A percentile compares a stretch with the other conserved stretches of the same genome.
These are phyloP conservation scores for Paratinospora sagittata DNA, from an alignment of 164 flowering plant species.

Conservation along the genomic window DNA sequence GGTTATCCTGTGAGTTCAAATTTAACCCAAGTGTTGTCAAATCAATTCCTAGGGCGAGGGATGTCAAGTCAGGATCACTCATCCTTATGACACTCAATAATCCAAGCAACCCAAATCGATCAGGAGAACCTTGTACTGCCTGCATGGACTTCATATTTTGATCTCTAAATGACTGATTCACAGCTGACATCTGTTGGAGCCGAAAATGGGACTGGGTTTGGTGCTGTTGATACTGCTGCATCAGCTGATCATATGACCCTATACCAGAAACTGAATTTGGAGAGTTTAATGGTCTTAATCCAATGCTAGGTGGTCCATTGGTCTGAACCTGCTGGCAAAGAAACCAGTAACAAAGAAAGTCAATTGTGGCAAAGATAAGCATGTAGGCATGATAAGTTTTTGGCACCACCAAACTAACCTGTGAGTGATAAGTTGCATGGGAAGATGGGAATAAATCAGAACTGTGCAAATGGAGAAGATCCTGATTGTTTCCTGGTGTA, in stretches of 20 bases:
- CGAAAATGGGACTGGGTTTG: slow-evolving; percentile 78
- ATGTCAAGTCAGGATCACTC: slow-evolving; percentile 59
- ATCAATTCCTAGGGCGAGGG: slow-evolving; percentile 65
- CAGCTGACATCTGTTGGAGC: slow-evolving; percentile 68
- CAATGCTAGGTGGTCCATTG: slow-evolving; percentile 72
- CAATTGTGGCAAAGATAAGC: neutral
- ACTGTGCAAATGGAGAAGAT: slow-evolving; percentile 71
- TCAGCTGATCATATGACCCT: slow-evolving; percentile 74
- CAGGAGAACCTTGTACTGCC: slow-evolving; percentile 56
- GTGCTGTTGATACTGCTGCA: slow-evolving; percentile 82
- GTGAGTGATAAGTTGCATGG: slow-evolving; percentile 63
- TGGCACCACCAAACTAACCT: slow-evolving; percentile 33
- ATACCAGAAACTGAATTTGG: slow-evolving; percentile 54
- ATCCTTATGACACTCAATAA: slow-evolving; percentile 73
- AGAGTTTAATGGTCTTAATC: slow-evolving; percentile 71
- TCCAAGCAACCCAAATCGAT: slow-evolving; percentile 84
- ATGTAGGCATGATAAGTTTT: neutral
- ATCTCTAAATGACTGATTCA: slow-evolving; percentile 68
- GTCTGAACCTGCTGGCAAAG: slow-evolving; percentile 33
- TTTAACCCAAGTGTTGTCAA: slow-evolving; percentile 87
- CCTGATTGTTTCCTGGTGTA: slow-evolving; percentile 66
- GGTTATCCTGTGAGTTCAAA: slow-evolving; percentile 78
- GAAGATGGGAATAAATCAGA: slow-evolving; percentile 80
- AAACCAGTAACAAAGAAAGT: neutral
- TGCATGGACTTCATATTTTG: slow-evolving; percentile 64